phyloP scores from a whole-genome alignment of 495 filamentous ascomycete species.

The Podospora tetraspora region DNA sequence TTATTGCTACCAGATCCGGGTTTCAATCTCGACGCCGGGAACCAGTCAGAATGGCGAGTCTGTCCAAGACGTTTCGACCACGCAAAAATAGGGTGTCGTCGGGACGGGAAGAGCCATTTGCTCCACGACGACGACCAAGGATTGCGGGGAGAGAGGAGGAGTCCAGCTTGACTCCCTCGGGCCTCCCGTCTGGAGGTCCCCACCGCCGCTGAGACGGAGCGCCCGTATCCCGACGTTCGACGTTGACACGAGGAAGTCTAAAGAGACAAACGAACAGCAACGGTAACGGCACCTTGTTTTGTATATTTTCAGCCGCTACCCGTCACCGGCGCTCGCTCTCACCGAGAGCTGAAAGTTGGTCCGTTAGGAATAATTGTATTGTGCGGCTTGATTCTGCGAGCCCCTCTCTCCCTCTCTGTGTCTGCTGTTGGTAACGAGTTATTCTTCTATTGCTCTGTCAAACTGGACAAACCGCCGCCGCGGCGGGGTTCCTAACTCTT shows the following conservation, averaged over 20 bases:
- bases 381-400: too few relatives aligned
- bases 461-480: too few relatives aligned
- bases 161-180: too few relatives aligned
- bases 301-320: not conserved
- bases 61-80: not conserved
- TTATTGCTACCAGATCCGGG: not conserved
- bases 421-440: too few relatives aligned
- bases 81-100: not conserved
- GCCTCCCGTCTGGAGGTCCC: too few relatives aligned
- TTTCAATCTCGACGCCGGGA: not conserved
- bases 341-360: not conserved
- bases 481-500: too few relatives aligned
- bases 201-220: too few relatives aligned
- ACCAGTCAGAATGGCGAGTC: not conserved
- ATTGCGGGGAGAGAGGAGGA: not conserved
- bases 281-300: too few relatives aligned
- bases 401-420: too few relatives aligned
- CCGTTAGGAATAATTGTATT: not conserved
- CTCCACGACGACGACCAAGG: not conserved
- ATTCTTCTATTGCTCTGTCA: too few relatives aligned
- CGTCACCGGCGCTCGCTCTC: not conserved
- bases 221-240: too few relatives aligned
- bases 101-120: not conserved
- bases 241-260: not conserved
- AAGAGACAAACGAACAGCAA: not conserved